phyloP scores from a whole-genome alignment of 768 basidiomycete genomes.

The Suillus plorans region DNA sequence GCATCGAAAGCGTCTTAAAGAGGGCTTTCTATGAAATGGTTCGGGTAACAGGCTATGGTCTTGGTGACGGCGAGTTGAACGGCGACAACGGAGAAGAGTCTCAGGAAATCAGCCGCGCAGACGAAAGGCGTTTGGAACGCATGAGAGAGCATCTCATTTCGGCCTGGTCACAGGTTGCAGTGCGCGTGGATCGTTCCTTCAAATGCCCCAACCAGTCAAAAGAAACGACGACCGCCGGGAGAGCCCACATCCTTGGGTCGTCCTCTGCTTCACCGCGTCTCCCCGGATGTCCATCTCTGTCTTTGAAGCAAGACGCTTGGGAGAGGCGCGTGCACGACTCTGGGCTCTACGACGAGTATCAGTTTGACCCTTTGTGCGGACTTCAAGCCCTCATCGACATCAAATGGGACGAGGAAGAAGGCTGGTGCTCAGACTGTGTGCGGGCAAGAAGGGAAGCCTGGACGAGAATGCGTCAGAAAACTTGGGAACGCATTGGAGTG shows the following conservation, averaged over 20 bases:
- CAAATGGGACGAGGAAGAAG: constrained; percentile 25
- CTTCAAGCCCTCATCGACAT: constrained; percentile 31
- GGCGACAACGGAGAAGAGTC: background rate
- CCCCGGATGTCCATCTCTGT: background rate
- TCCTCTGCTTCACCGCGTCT: constrained; percentile 12
- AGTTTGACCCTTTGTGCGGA: constrained; percentile 37
- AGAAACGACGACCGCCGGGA: too few species aligned
- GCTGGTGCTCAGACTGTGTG: constrained; percentile 37
- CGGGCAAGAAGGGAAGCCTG: constrained; percentile 27
- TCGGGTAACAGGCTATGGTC: constrained; percentile 4
- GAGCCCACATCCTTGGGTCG: constrained; percentile 1
- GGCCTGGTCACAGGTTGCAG: constrained; percentile 7
- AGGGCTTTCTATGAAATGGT: constrained; percentile 38
- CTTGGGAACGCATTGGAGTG: constrained; percentile 32
- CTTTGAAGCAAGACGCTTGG: constrained; percentile 8
- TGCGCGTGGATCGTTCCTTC: constrained; percentile 6
- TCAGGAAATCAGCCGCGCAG: constrained; percentile 4
- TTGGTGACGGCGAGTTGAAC: constrained; percentile 6
- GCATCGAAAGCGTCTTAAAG: constrained; percentile 30
- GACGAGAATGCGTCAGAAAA: constrained; percentile 26
- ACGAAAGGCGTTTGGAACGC: constrained; percentile 5
- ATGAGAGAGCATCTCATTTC: constrained; percentile 8
- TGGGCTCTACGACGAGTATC: constrained; percentile 27
- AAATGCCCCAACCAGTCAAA: constrained; percentile 4
- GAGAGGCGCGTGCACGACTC: constrained; percentile 16